phyloP scores from a whole-genome alignment of 1,284 basidiomycete genomes.

The Lignosus rhinocerotis region DNA sequence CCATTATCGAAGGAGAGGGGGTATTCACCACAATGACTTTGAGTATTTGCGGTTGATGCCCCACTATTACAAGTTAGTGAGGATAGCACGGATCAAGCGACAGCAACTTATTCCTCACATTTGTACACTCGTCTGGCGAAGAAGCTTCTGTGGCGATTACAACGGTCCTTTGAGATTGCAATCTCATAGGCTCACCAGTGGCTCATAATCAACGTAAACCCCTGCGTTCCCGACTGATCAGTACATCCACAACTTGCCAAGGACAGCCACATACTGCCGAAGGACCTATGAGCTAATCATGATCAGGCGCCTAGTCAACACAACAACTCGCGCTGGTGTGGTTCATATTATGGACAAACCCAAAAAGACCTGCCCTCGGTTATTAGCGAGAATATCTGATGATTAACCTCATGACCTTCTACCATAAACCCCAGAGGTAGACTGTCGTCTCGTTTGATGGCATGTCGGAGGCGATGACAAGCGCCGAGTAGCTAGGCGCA shows the following conservation, averaged over 20 bases:
- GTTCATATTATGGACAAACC: not conserved
- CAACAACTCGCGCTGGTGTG: not conserved
- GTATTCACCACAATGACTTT: not conserved
- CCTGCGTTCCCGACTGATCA: not conserved
- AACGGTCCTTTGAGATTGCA: not conserved
- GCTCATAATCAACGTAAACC: no score
- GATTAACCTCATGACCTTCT: no score
- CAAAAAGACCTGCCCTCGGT: not conserved
- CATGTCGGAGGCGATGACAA: not conserved
- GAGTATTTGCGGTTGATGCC: not conserved
- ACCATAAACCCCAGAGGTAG: not conserved
- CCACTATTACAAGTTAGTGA: not conserved
- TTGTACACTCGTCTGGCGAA: slow-evolving; percentile 4
- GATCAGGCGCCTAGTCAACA: not conserved
- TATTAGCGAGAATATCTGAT: not conserved
- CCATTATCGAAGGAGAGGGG: not conserved
- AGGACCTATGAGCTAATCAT: not conserved
- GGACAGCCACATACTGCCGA: not conserved
- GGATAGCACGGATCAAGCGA: not conserved
- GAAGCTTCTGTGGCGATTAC: not conserved
- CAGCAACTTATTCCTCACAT: not conserved
- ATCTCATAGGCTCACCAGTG: not conserved
- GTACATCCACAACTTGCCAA: not conserved
- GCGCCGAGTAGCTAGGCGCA: not conserved
- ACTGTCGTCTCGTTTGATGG: not conserved